Conservation (phyloP, 495 filamentous ascomycete species). For the Neurospora pannonica region DNA sequence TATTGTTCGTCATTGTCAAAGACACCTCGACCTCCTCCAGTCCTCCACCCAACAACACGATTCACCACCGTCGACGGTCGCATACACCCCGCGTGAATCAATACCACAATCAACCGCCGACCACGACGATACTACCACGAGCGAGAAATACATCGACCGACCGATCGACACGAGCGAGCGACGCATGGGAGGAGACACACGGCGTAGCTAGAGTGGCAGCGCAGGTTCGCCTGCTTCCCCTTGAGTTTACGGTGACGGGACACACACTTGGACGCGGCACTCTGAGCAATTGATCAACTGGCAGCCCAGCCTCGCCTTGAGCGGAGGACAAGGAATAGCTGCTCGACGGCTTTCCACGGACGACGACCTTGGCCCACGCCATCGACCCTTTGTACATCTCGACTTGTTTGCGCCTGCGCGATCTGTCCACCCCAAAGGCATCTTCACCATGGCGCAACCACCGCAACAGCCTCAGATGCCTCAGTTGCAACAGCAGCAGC, state of each 20-base stretch:
- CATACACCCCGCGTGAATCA: neutral
- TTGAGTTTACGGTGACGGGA: neutral
- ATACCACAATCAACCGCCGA: neutral
- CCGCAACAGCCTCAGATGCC: conserved; percentile 43
- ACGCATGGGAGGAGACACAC: neutral
- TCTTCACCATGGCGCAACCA: conserved; percentile 53
- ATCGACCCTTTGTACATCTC: neutral
- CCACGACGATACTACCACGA: neutral
- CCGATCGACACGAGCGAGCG: neutral
- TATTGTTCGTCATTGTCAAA: neutral
- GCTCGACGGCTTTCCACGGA: neutral
- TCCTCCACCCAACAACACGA: neutral
- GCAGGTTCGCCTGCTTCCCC: conserved; percentile 17
- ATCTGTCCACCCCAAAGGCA: neutral
- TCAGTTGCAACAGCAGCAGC: conserved; percentile 5
- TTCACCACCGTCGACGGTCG: neutral
- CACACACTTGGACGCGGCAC: neutral
- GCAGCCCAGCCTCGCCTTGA: neutral
- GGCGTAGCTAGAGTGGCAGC: conserved; percentile 12
- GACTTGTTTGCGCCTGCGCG: neutral
- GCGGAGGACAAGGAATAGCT: neutral
- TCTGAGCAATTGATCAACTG: neutral
- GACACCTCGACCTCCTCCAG: neutral
- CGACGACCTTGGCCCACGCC: neutral
- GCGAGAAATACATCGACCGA: neutral